Conservation (phyloP, 495 filamentous ascomycete species). For the Darksidea phi region DNA sequence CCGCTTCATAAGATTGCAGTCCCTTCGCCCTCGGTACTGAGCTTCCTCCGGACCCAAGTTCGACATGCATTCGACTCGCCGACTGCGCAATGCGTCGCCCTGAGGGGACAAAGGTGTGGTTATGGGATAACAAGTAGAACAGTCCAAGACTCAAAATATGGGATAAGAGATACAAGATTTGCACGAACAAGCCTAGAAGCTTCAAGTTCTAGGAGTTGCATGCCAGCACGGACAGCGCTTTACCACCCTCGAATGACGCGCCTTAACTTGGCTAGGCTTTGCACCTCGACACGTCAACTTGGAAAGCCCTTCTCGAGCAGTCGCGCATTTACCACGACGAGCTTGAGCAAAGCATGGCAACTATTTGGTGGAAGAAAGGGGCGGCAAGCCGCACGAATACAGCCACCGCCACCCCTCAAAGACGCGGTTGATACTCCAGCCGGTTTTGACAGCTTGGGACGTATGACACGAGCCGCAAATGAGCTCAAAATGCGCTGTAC, state of each 20-base stretch:
- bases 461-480: conserved; percentile 70
- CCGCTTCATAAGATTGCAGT: conserved; percentile 22
- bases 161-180: background rate
- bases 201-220: too few relatives aligned
- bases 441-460: conserved; percentile 47
- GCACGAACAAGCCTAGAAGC: background rate
- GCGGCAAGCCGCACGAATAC: background rate
- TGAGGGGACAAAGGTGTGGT: conserved; percentile 3
- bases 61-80: conserved; percentile 10
- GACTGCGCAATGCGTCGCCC: conserved; percentile 2
- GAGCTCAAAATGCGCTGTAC: conserved; percentile 86
- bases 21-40: conserved; percentile 26
- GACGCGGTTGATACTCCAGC: conserved; percentile 48
- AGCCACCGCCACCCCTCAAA: conserved; percentile 27
- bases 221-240: too few relatives aligned
- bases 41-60: conserved; percentile 27
- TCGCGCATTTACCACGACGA: conserved; percentile 23
- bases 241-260: too few relatives aligned
- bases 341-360: conserved; percentile 24
- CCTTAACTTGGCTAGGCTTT: background rate
- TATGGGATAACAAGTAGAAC: background rate
- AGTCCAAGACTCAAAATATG: background rate
- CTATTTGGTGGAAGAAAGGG: conserved; percentile 10
- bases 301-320: background rate
- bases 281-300: background rate